Conservation (phyloP, 2,329 filamentous ascomycete genomes). For the Tricladium varicosporioides region DNA sequence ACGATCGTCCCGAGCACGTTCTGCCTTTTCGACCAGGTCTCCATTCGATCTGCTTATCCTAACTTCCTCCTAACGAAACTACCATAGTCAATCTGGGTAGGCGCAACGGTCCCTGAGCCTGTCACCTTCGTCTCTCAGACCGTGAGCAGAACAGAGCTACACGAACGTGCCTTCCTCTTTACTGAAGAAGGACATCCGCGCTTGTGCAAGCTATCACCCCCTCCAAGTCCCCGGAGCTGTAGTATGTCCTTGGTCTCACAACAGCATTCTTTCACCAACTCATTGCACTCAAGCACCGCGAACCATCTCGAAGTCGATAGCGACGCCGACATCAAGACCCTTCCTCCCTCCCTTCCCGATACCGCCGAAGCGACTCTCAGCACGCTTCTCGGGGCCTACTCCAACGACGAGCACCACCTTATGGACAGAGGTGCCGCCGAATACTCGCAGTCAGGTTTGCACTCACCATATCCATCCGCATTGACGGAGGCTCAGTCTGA, state of each 20-base stretch:
- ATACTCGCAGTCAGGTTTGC: conserved; percentile 88
- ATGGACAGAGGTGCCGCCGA: conserved; percentile 66
- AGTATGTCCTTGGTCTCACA: conserved; percentile 37
- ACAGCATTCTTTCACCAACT: conserved; percentile 27
- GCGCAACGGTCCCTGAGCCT: background rate
- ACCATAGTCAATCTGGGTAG: background rate
- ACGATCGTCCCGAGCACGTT: conserved; percentile 4
- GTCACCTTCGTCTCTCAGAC: conserved; percentile 1
- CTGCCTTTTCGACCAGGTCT: background rate
- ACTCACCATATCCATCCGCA: conserved; percentile 65
- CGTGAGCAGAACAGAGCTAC: conserved; percentile 4
- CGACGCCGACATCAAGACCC: conserved; percentile 4
- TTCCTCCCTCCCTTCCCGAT: conserved; percentile 9
- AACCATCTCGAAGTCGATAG: conserved; percentile 9
- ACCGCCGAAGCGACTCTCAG: conserved; percentile 30
- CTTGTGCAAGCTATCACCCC: conserved; percentile 15
- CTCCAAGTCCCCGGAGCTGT: conserved; percentile 23
- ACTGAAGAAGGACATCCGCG: background rate
- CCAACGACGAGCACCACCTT: conserved; percentile 37
- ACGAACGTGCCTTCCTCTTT: background rate
- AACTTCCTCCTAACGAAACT: background rate
- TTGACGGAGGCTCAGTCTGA: conserved; percentile 76
- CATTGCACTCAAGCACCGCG: conserved; percentile 21
- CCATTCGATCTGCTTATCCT: background rate
- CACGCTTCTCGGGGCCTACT: conserved; percentile 31